A percentile compares a stretch with the other conserved stretches of the same genome.
Conservation (phyloP, 805 yeast species). For the Saccharomycopsis oosterbeekiorum region DNA sequence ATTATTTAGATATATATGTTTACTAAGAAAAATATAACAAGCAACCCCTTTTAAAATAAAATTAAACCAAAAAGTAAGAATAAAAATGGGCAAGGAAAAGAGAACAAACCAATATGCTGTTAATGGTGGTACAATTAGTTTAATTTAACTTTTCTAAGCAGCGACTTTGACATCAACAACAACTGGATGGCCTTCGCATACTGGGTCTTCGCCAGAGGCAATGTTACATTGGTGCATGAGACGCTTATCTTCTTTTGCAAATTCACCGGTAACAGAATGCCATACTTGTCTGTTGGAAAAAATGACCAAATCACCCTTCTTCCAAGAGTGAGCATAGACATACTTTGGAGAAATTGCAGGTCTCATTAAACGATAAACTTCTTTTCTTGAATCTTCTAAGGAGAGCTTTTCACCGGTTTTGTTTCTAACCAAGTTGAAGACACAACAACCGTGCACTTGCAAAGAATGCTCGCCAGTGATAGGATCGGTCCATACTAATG, state of each 20-base stretch:
- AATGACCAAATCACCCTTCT: constrained; percentile 73
- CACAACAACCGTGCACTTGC: constrained; percentile 85
- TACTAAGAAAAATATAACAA: no score
- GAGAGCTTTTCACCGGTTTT: constrained; percentile 51
- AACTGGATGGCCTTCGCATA: constrained; percentile 20
- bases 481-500: constrained; percentile 90
- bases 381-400: constrained; percentile 64
- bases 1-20: no score
- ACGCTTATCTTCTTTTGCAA: constrained; percentile 66
- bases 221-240: constrained; percentile 92
- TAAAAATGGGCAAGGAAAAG: no score
- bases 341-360: constrained; percentile 71
- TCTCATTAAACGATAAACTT: constrained; percentile 66
- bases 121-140: no score
- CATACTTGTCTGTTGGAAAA: constrained; percentile 85
- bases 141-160: background rate
- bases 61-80: no score
- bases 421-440: constrained; percentile 47
- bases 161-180: constrained; percentile 6
- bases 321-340: constrained; percentile 78
- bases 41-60: no score
- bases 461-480: constrained; percentile 73
- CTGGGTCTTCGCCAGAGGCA: constrained; percentile 71
- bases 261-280: constrained; percentile 89
- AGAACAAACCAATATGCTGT: background rate